Base-by-base conservation (phyloP, 768 basidiomycete genomes). In the Mycena indigotica region DNA sequence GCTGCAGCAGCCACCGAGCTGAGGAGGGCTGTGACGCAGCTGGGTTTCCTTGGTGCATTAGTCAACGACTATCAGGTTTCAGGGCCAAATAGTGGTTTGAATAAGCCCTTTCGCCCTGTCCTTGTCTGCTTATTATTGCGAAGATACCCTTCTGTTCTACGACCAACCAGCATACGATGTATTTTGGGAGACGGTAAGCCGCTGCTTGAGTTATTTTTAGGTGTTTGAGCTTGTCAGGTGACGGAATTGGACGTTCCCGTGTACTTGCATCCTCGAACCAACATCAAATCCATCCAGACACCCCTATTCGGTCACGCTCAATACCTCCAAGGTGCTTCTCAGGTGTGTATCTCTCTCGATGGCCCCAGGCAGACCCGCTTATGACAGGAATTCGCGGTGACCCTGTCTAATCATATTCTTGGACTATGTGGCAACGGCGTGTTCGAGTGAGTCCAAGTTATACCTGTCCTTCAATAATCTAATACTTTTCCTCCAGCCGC, bases 41-140 rank as follows among this genome's bases (percentile, higher is more conserved):
- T 79, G 1, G 78, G 78, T 17, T 74, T 78, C 28, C 57, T 77
- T 17, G 77, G 77, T 6, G 77, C 72, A 12, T 55, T 80, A 55
- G 25, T 78, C 17, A 80, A 80, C 49, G 77, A 80, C 55, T 80
- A 74, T 63, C 78, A 79, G 46, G 74, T 78, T 57, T 73, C 76
- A 2, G 77, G 77, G 8, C 50, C 73, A 3, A 71, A 78, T 52
- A 73, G 75, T 21, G 60, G 76, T 76, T 25, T 4, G 2, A 8
- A 25, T 19, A 1, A 28, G 1, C 10, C 3, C 6, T 0, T 12
- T 1, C 3, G 16, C 19, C 1, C 35, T 25, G n/a, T 10, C 16
- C 13, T 3, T 39, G 21, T 51, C 41, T 3, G 17, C 15, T 17
- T 5, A 6, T 5, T 29, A 21, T 2, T 23, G 44, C 44, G 16